Percentiles rank a stretch among this genome's conserved stretches.
Conservation (phyloP, 208 protist species). For the Trypanosoma brucei region DNA sequence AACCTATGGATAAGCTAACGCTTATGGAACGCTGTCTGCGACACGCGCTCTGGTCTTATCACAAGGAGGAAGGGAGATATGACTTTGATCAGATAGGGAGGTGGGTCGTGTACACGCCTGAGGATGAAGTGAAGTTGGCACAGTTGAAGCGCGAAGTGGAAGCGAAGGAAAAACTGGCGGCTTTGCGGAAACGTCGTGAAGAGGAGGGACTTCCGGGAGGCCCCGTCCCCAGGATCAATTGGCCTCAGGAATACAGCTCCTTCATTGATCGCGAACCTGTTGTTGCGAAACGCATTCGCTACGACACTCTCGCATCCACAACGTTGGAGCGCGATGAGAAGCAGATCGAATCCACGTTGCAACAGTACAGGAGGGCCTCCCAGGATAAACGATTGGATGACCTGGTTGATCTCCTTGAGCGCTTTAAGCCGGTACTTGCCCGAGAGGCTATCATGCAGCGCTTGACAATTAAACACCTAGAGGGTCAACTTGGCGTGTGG, state of each 20-base stretch:
- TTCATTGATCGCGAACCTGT: constrained; percentile 84
- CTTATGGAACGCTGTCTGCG: constrained; percentile 91
- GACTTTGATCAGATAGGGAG: constrained; percentile 84
- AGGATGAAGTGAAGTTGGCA: constrained; percentile 78
- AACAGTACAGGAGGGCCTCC: constrained; percentile 81
- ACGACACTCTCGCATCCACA: constrained; percentile 75
- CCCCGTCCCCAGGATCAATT: constrained; percentile 70
- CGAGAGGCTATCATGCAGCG: constrained; percentile 91
- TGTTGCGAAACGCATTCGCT: constrained; percentile 85
- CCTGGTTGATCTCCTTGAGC: constrained; percentile 83
- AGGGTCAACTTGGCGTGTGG: constrained; percentile 90
- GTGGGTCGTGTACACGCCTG: constrained; percentile 89
- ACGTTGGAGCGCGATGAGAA: constrained; percentile 80
- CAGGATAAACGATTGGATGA: constrained; percentile 87
- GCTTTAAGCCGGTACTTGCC: constrained; percentile 90
- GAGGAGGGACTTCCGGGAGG: constrained; percentile 59
- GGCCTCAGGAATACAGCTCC: constrained; percentile 65
- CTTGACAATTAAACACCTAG: constrained; percentile 89
- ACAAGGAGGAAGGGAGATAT: constrained; percentile 86
- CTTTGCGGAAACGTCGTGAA: constrained; percentile 62
- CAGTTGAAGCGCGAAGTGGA: constrained; percentile 77
- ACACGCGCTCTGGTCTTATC: constrained; percentile 89
- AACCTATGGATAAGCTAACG: constrained; percentile 87
- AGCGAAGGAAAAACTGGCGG: constrained; percentile 62
- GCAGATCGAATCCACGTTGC: constrained; percentile 78